Evolutionary conservation across 2,329 filamentous ascomycete species (phyloP).

Genomic region (Zymoseptoria brevis): DNA sequence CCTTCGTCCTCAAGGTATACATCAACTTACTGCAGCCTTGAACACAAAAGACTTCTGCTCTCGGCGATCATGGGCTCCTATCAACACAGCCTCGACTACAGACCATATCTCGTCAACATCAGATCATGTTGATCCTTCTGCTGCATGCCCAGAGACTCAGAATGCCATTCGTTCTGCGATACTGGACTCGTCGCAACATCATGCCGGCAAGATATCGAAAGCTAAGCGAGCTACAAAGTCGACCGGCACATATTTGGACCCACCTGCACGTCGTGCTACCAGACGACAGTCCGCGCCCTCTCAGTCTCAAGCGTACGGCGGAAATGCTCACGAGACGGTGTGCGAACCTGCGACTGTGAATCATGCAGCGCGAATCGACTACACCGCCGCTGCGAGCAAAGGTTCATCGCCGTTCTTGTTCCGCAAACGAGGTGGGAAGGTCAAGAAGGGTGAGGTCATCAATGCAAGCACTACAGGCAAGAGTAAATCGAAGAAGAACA

Average conservation of each 20-base stretch:
- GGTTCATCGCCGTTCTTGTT: slow-evolving; percentile 23
- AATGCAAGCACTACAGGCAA: neutral
- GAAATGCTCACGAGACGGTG: neutral
- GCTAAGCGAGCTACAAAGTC: slow-evolving; percentile 8
- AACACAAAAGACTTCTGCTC: too few relatives aligned
- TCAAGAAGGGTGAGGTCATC: slow-evolving; percentile 1
- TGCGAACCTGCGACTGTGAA: neutral
- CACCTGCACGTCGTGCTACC: slow-evolving; percentile 1
- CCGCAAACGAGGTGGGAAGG: slow-evolving; percentile 18
- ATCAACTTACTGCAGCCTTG: too few relatives aligned
- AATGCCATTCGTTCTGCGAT: neutral
- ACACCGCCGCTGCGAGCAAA: slow-evolving; percentile 6
- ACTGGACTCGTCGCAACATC: neutral
- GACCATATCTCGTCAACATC: neutral
- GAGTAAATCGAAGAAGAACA: neutral
- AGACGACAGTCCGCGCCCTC: slow-evolving; percentile 12
- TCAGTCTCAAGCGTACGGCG: slow-evolving; percentile 4
- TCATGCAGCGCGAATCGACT: neutral
- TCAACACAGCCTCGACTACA: neutral
- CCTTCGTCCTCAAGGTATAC: slow-evolving; percentile 7
- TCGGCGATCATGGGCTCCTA: slow-evolving; percentile 11
- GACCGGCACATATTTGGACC: neutral
- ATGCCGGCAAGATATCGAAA: slow-evolving; percentile 1
- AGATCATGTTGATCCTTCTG: neutral
- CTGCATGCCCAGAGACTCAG: neutral